Percentiles rank a stretch among this genome's conserved stretches.
These are phyloP conservation scores for Penicillium subrubescens DNA, from an alignment of 495 filamentous ascomycete genomes.

Conservation along the genomic window DNA sequence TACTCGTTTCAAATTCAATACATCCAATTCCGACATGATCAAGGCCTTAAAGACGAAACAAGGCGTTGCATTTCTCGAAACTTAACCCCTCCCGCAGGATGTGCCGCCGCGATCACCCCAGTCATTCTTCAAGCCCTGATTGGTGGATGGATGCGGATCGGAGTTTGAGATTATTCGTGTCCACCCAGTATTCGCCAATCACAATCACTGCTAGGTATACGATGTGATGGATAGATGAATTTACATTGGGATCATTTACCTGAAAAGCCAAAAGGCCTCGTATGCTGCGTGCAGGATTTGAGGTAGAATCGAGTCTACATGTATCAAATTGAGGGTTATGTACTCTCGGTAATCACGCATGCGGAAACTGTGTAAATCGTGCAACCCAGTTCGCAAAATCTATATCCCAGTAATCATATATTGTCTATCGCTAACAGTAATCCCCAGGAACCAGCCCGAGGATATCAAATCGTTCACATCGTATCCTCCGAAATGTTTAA, in stretches of 20 bases:
- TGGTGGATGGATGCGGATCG: not conserved
- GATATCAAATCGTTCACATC: not conserved
- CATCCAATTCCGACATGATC: not conserved
- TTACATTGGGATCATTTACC: not conserved
- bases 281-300: no score
- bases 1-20: not conserved
- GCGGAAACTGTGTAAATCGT: not conserved
- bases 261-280: not conserved
- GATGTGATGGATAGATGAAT: not conserved
- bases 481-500: not conserved
- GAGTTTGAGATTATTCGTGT: not conserved
- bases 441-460: not conserved
- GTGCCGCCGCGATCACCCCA: not conserved
- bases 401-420: not conserved
- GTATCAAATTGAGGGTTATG: not conserved
- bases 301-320: not conserved
- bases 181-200: not conserved
- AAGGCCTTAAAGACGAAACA: not conserved
- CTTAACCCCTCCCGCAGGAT: not conserved
- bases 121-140: not conserved
- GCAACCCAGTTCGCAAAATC: not conserved
- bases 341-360: not conserved
- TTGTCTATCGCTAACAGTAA: not conserved
- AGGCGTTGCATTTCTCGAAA: not conserved
- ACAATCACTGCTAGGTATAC: not conserved